phyloP scores from a whole-genome alignment of 805 yeast species.

The Nakazawaea siamensis region DNA sequence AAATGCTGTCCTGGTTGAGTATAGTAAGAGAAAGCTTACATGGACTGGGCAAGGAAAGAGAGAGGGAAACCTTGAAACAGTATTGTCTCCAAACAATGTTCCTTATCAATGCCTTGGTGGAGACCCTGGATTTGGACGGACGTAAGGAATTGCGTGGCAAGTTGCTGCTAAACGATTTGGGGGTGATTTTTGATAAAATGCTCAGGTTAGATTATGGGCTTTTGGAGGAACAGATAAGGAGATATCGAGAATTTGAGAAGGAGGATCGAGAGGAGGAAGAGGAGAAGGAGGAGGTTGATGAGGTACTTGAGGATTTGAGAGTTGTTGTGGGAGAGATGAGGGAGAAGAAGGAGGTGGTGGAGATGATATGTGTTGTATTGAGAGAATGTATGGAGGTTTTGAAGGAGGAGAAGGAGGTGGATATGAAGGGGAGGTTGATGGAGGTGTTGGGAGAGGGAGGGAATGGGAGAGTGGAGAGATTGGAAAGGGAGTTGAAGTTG shows the following conservation, averaged over 20 bases:
- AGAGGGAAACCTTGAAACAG: conserved; percentile 17
- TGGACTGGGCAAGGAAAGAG: neutral
- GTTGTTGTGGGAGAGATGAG: neutral
- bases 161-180: conserved; percentile 2
- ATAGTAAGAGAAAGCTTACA: conserved; percentile 60
- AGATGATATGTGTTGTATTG: neutral
- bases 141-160: neutral
- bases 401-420: neutral
- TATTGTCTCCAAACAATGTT: conserved; percentile 66
- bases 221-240: conserved; percentile 57
- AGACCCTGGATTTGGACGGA: conserved; percentile 34
- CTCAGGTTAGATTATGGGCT: conserved; percentile 46
- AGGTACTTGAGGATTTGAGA: neutral
- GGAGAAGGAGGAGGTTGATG: neutral
- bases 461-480: conserved; percentile 16
- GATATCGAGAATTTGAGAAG: conserved; percentile 48
- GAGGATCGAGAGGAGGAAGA: conserved; percentile 12
- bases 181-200: conserved; percentile 36
- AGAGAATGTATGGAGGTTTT: neutral
- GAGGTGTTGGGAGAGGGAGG: too few species aligned
- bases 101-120: conserved; percentile 46
- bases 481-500: conserved; percentile 7
- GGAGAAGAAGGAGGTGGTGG: neutral
- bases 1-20: conserved; percentile 55
- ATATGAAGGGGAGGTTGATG: conserved; percentile 40